These are phyloP conservation scores for Hygrophoropsis aurantiaca DNA, from an alignment of 768 basidiomycete species.

Conservation along the genomic window DNA sequence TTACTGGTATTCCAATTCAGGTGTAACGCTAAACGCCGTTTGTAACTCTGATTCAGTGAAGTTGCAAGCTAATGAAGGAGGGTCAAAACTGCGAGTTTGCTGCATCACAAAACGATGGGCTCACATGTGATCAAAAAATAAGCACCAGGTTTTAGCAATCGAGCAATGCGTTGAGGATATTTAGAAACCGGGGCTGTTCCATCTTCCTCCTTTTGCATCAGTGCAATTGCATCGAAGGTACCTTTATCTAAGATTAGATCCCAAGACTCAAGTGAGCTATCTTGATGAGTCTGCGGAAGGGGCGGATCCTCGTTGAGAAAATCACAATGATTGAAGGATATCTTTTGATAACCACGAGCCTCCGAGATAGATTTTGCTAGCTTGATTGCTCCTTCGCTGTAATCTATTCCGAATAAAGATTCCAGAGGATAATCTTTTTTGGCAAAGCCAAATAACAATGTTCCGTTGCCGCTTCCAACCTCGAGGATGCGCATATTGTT, in stretches of 20 bases:
- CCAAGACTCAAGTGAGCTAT: constrained; percentile 41
- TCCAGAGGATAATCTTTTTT: constrained; percentile 62
- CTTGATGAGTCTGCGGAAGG: constrained; percentile 12
- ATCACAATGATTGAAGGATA: constrained; percentile 62
- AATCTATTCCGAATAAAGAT: constrained; percentile 68
- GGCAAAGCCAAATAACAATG: constrained; percentile 66
- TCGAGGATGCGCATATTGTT: constrained; percentile 61
- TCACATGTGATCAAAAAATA: constrained; percentile 79
- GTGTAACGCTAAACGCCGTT: constrained; percentile 47
- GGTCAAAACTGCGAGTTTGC: neutral
- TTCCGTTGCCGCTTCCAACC: constrained; percentile 80
- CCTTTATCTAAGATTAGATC: constrained; percentile 83
- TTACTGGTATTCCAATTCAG: constrained; percentile 66
- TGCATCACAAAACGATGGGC: constrained; percentile 19
- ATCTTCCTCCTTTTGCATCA: constrained; percentile 56
- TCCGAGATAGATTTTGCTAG: constrained; percentile 60
- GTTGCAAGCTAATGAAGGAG: constrained; percentile 64
- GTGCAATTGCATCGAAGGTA: constrained; percentile 84
- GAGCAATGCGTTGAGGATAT: constrained; percentile 60
- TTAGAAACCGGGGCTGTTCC: constrained; percentile 52
- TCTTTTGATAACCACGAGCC: constrained; percentile 35
- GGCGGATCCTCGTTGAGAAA: constrained; percentile 60
- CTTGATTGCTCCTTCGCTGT: constrained; percentile 68
- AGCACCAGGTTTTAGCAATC: constrained; percentile 63
- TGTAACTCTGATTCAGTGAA: constrained; percentile 79